phyloP scores from a whole-genome alignment of 768 basidiomycete species.

The Mycena galericulata region DNA sequence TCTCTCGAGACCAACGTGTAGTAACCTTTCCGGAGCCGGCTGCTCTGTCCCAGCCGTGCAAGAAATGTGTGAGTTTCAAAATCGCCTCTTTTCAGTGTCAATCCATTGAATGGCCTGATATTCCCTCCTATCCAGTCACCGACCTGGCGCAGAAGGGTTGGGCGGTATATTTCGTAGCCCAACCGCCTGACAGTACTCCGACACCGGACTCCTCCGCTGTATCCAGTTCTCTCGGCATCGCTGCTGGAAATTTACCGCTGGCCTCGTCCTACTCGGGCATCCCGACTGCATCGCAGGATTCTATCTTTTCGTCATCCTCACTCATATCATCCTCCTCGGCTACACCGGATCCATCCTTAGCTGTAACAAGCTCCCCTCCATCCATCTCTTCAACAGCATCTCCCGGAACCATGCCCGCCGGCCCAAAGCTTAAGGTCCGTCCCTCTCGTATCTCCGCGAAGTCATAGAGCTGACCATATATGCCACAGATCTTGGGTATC shows the following conservation, averaged over 20 bases:
- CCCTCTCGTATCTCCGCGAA: neutral
- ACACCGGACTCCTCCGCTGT: neutral
- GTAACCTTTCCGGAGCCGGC: neutral
- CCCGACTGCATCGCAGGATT: too few relatives aligned
- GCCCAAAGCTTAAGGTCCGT: conserved; percentile 3
- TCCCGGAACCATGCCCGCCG: neutral
- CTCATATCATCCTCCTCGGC: neutral
- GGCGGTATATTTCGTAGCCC: conserved; percentile 15
- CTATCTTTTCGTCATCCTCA: too few relatives aligned
- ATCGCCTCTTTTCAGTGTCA: neutral
- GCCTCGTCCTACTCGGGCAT: neutral
- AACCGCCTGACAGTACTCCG: neutral
- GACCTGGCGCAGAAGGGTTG: conserved; percentile 18
- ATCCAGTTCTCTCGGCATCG: neutral
- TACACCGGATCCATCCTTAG: neutral
- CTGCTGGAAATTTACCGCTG: neutral
- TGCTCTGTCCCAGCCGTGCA: conserved; percentile 12
- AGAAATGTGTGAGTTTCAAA: conserved; percentile 17
- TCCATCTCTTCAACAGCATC: neutral
- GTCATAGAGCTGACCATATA: neutral
- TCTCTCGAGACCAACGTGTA: conserved; percentile 1
- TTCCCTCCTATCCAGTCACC: neutral
- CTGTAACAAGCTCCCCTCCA: neutral
- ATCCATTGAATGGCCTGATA: neutral
- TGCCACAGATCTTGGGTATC: conserved; percentile 77